phyloP scores from a whole-genome alignment of 1,284 basidiomycete genomes.

The Stygiomarasmius scandens region DNA sequence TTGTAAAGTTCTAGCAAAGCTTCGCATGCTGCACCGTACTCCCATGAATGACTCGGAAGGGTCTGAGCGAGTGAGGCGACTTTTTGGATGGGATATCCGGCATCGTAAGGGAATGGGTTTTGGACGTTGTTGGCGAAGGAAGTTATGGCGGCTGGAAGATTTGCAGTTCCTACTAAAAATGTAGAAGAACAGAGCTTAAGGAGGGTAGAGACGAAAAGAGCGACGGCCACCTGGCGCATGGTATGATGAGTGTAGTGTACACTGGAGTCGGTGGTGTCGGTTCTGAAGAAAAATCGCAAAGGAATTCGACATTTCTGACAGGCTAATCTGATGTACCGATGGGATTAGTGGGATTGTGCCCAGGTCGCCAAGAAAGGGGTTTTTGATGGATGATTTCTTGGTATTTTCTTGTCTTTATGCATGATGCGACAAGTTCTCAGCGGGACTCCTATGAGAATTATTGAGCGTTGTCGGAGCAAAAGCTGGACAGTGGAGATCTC shows the following conservation, averaged over 20 bases:
- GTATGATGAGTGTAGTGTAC: neutral
- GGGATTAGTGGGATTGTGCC: too few relatives aligned
- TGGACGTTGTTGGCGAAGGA: neutral
- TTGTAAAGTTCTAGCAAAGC: constrained; percentile 15
- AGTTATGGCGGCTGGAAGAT: neutral
- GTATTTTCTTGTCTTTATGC: too few relatives aligned
- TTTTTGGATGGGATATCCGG: constrained; percentile 10
- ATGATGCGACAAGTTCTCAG: too few relatives aligned
- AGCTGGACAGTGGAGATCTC: too few relatives aligned
- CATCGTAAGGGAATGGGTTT: constrained; percentile 3
- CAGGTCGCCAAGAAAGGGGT: too few relatives aligned
- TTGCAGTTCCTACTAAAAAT: neutral
- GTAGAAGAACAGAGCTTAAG: neutral
- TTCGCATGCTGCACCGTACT: constrained; percentile 11
- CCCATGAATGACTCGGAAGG: constrained; percentile 16
- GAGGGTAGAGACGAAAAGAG: neutral
- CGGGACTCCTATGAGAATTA: too few relatives aligned
- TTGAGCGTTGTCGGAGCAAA: too few relatives aligned
- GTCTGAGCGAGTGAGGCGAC: constrained; percentile 9
- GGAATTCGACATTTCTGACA: too few relatives aligned
- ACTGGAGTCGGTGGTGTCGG: too few relatives aligned
- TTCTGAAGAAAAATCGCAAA: too few relatives aligned
- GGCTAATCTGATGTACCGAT: too few relatives aligned
- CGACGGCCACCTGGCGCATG: neutral
- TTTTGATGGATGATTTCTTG: too few relatives aligned